Base-by-base conservation (phyloP, 2,329 filamentous ascomycete genomes). In the Geoglossum cookeanum region DNA sequence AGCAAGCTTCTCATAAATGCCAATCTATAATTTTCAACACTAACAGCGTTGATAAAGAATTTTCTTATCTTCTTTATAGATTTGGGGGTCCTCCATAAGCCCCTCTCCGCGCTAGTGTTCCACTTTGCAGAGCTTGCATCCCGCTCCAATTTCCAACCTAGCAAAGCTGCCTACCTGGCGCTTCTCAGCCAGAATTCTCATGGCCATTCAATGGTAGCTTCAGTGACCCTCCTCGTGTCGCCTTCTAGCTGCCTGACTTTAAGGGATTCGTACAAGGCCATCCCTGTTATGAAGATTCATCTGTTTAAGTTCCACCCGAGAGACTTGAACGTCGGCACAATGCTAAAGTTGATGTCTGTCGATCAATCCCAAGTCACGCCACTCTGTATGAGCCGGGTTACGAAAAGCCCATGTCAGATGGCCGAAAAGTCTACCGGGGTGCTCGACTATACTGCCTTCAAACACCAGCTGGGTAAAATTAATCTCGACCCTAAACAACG, bases 331-430 rank as follows among this genome's bases (percentile, higher is more conserved):
- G 73, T 77, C 3, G 68, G 72, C 30, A 70, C 74, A 44, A 77
- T 83, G 71, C 69, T 76, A 52, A 73, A 71, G 3, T 62, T 81
- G 6, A 81, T 82, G 78, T 72, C 74, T 0, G 69, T 79, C 11
- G 68, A 68, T 0, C 68, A 68, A 11, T 63, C 63, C 1, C 65
- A 70, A 0, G 69, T 66, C 0, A 64, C 65, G 29, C 77, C 78
- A 0, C 65, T 81, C 0, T 81, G 81, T 63, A 71, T 78, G 57
- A 65, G 74, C 62, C 65, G 71, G 11, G 66, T 79, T 3, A 68
- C 67, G 49, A 69, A 69, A 1, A 74, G 79, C 1, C 69, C 81
- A 0, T 70, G 77, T 0, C 67, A 75, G 0, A 77, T 80, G 68
- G 74, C 51, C 2, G n/a, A n/a, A n/a, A n/a, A n/a, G n/a, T n/a